These are phyloP conservation scores for Anisodus acutangulus DNA, from an alignment of 257 asterid genomes.

Conservation along the genomic window DNA sequence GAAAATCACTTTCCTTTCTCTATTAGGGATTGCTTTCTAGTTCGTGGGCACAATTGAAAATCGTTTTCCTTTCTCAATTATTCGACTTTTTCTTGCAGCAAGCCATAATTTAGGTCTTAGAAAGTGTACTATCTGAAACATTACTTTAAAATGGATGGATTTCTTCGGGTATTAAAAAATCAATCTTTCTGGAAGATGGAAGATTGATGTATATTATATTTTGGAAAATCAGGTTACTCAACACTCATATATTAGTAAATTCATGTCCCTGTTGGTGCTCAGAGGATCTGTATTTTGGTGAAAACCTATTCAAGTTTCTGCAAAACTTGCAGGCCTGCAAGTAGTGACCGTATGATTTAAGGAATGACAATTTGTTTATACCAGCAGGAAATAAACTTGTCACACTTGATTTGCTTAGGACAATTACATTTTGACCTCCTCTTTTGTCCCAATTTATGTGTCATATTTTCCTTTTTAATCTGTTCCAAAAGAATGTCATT, in stretches of 20 bases:
- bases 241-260: background rate
- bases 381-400: background rate
- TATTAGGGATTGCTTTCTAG: background rate
- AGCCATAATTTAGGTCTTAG: background rate
- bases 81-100: background rate
- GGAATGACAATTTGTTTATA: background rate
- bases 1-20: background rate
- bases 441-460: background rate
- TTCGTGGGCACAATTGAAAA: background rate
- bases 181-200: background rate
- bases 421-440: constrained; percentile 1
- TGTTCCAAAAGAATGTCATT: background rate
- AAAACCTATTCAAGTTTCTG: constrained; percentile 3
- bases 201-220: background rate
- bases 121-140: constrained; percentile 14
- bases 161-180: background rate
- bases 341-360: constrained; percentile 7
- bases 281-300: background rate
- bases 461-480: background rate
- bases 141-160: background rate
- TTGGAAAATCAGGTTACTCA: background rate
- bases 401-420: constrained; percentile 17
- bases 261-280: constrained; percentile 7
- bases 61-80: background rate
- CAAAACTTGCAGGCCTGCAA: constrained; percentile 5